Percentiles rank a stretch among this genome's conserved stretches.
These are phyloP conservation scores for Tetrapisispora fleetii DNA, from an alignment of 805 yeast species.

Conservation along the genomic window DNA sequence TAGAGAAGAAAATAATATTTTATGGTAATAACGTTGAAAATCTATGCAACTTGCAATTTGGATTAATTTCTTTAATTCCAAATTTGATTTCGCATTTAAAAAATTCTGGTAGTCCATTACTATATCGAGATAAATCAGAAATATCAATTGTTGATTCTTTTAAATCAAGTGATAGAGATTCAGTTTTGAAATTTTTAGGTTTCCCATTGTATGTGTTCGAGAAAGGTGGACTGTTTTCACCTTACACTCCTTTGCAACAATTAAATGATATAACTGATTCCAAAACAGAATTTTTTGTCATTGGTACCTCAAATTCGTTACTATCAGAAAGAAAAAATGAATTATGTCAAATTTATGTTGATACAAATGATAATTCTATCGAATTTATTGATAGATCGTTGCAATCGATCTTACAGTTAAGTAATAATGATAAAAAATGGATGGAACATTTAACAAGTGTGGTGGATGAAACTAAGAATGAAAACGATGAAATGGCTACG, in stretches of 20 bases:
- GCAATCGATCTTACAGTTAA: slow-evolving; percentile 36
- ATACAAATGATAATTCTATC: slow-evolving; percentile 44
- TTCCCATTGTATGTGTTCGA: slow-evolving; percentile 81
- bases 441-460: slow-evolving; percentile 46
- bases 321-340: slow-evolving; percentile 53
- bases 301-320: slow-evolving; percentile 84
- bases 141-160: slow-evolving; percentile 55
- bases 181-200: slow-evolving; percentile 73
- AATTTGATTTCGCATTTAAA: slow-evolving; percentile 61
- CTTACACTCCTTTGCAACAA: slow-evolving; percentile 91
- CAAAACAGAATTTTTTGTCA: slow-evolving; percentile 52
- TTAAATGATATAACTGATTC: slow-evolving; percentile 55
- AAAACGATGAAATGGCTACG: slow-evolving; percentile 31
- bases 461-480: slow-evolving; percentile 39
- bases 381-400: slow-evolving; percentile 38
- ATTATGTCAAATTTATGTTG: slow-evolving; percentile 61
- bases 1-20: slow-evolving; percentile 66
- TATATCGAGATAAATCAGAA: slow-evolving; percentile 43
- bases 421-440: slow-evolving; percentile 65
- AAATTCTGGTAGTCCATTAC: slow-evolving; percentile 70
- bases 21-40: slow-evolving; percentile 73
- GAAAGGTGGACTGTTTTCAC: slow-evolving; percentile 79
- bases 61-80: slow-evolving; percentile 76
- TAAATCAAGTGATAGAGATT: slow-evolving; percentile 66
- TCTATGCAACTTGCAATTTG: slow-evolving; percentile 74